Conservation (phyloP, 768 basidiomycete species). For the Lactifluus volemus region DNA sequence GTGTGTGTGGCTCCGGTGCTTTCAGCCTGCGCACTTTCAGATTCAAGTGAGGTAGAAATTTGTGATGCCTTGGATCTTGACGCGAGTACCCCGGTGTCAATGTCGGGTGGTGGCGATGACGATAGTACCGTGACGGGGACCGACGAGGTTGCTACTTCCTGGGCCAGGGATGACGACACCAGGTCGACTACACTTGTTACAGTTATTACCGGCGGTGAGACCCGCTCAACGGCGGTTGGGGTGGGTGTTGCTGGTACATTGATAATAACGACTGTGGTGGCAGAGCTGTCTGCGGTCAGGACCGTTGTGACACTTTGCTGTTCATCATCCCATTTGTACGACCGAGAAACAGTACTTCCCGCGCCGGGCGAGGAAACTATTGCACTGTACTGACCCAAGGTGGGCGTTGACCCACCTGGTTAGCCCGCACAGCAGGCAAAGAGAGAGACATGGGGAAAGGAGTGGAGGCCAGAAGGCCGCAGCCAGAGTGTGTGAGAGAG, state of each 20-base stretch:
- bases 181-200: neutral
- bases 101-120: neutral
- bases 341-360: neutral
- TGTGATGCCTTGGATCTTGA: neutral
- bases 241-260: neutral
- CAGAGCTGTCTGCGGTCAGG: neutral
- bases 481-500: neutral
- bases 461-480: slow-evolving; percentile 4
- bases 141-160: neutral
- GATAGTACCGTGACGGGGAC: neutral
- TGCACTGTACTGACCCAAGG: neutral
- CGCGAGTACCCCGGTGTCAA: neutral
- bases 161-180: neutral
- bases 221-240: neutral
- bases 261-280: neutral
- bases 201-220: neutral
- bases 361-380: neutral
- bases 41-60: neutral
- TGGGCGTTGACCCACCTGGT: neutral
- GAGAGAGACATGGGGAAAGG: slow-evolving; percentile 1
- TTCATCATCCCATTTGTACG: neutral
- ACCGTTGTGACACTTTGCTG: neutral
- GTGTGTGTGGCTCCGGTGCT: neutral
- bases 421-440: slow-evolving; percentile 16
- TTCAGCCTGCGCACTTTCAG: neutral